Base-by-base conservation (phyloP, 2,329 filamentous ascomycete genomes). In the Aspergillus arachidicola region DNA sequence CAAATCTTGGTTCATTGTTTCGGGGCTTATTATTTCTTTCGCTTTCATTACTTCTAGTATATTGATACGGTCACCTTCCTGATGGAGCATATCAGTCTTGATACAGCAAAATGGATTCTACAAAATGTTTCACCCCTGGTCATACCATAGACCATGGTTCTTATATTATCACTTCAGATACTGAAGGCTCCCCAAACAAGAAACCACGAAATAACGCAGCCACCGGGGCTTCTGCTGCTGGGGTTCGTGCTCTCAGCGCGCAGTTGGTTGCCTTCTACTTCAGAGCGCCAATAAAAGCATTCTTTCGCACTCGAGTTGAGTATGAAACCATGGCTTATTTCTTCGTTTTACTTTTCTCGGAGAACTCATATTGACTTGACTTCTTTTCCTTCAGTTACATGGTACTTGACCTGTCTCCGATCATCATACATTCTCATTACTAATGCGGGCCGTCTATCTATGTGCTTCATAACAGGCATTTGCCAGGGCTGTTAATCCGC, bases 191-290 rank as follows among this genome's bases (percentile, higher is more conserved):
- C 38, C 59, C 72, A 43, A 73, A 72, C 55, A 74, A 75, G 64
- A 83, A 84, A 60, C 82, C 82, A 64, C 85, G 86, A 67, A 85
- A 82, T 62, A 85, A 87, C 82, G 85, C 87, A 16, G 84, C 85
- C 14, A 89, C 87, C 19, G 93, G 91, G 55, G 91, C 92, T n/a
- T 93, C 92, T 26, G 93, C 93, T 5, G 93, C 93, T 26, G 88
- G 92, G 46, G 91, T 93, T 66, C 90, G 94, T 54, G 94, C 93
- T 32, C 78, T 97, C 66, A 94, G 90, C 70, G 91, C 92, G 9
- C 91, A 96, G 74, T 84, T 93, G 71, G 86, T 97, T 60, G 90
- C 93, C 28, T 97, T 97, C 72, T 97, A 96, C 80, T 97, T 97
- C 75, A 86, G 93, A 61, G 92, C 93, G 0, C 94, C 94, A 0